phyloP scores from a whole-genome alignment of 2,329 filamentous ascomycete species.

The Ophiognomonia clavigignenti-juglandacearum region DNA sequence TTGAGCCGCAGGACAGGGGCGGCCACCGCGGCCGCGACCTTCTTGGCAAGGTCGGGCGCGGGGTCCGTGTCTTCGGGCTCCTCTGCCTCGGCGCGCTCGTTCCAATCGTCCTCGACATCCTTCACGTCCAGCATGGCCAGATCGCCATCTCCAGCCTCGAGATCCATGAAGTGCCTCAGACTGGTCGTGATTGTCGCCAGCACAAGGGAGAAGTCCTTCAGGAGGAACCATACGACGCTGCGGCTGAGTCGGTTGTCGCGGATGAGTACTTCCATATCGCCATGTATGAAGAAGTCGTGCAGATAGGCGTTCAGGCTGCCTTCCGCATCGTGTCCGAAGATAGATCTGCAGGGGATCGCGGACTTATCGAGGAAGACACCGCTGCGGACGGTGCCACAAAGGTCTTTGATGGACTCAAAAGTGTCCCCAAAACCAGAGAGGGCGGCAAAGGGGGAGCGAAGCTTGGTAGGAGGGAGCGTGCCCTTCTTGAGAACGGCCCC shows the following conservation, averaged over 20 bases:
- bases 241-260: constrained; percentile 61
- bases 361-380: constrained; percentile 72
- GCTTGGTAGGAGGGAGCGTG: constrained; percentile 33
- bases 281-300: constrained; percentile 74
- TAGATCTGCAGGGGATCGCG: constrained; percentile 63
- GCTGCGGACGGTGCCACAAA: constrained; percentile 59
- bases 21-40: not conserved
- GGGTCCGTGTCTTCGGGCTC: constrained; percentile 37
- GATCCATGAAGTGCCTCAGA: constrained; percentile 51
- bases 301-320: constrained; percentile 59
- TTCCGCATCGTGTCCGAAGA: constrained; percentile 51
- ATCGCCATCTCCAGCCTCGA: constrained; percentile 39
- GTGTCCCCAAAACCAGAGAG: constrained; percentile 60
- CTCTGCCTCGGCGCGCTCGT: constrained; percentile 39
- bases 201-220: constrained; percentile 55
- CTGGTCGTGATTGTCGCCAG: constrained; percentile 69
- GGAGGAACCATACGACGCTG: constrained; percentile 66
- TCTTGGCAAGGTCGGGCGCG: not conserved
- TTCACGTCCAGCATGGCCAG: constrained; percentile 39
- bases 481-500: not conserved
- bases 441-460: constrained; percentile 66
- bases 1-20: constrained; percentile 19
- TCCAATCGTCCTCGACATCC: constrained; percentile 26
- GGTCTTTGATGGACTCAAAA: constrained; percentile 60
- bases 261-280: constrained; percentile 55